Conservation (phyloP, 2,329 filamentous ascomycete species). For the Penicillium decumbens region DNA sequence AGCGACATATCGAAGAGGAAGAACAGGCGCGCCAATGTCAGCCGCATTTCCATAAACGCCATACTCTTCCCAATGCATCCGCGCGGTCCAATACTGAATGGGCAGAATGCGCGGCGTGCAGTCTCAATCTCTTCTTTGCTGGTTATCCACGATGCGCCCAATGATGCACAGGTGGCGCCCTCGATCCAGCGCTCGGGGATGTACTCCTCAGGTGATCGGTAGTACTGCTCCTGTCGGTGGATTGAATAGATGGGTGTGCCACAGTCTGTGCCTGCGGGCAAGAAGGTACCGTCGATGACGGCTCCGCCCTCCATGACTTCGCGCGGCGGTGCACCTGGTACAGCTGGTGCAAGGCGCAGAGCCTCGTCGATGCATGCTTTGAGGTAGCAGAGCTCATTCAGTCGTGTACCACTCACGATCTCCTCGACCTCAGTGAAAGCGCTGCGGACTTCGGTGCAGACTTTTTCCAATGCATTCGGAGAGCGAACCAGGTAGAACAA, state of each 20-base stretch:
- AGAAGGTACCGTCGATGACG: constrained; percentile 35
- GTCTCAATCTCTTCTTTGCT: constrained; percentile 48
- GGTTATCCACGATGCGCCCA: constrained; percentile 35
- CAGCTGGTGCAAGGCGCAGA: constrained; percentile 39
- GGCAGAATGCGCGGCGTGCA: constrained; percentile 67
- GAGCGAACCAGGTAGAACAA: constrained; percentile 41
- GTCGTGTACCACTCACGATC: constrained; percentile 32
- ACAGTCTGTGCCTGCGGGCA: constrained; percentile 55
- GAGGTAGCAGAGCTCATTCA: constrained; percentile 39
- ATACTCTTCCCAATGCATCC: constrained; percentile 44
- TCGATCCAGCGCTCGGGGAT: constrained; percentile 62
- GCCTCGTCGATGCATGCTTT: constrained; percentile 43
- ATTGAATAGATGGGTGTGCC: constrained; percentile 64
- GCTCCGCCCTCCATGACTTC: constrained; percentile 39
- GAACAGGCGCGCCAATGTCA: constrained; percentile 37
- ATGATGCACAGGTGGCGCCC: constrained; percentile 42
- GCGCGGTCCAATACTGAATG: constrained; percentile 46
- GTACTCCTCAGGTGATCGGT: constrained; percentile 55
- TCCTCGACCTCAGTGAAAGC: constrained; percentile 36
- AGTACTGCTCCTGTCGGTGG: constrained; percentile 63
- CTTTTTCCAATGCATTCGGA: constrained; percentile 26
- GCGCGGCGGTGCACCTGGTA: constrained; percentile 36
- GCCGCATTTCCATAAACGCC: constrained; percentile 42
- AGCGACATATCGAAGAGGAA: constrained; percentile 40
- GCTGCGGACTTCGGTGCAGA: constrained; percentile 36